Percentiles rank a stretch among this genome's conserved stretches.
These are phyloP conservation scores for Skeletonema costatum DNA, from an alignment of 108 stramenopile genomes.

Conservation along the genomic window DNA sequence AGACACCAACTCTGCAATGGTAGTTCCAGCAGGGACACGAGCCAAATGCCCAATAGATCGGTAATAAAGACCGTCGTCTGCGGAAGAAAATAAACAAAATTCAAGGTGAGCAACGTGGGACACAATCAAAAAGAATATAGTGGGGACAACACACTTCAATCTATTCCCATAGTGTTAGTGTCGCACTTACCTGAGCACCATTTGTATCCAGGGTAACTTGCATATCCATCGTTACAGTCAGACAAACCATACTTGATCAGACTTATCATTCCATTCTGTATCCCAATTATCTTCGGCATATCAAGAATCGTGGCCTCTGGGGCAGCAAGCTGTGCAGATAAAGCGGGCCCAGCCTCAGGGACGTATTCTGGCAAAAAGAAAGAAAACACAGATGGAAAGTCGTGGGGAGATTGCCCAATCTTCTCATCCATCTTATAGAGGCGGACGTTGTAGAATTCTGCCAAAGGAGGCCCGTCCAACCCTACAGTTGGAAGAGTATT, in stretches of 20 bases:
- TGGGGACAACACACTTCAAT: neutral
- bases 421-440: slow-evolving; percentile 17
- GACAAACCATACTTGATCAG: slow-evolving; percentile 59
- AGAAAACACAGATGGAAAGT: slow-evolving; percentile 53
- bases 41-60: slow-evolving; percentile 29
- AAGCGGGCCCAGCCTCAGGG: slow-evolving; percentile 37
- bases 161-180: neutral
- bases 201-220: slow-evolving; percentile 19
- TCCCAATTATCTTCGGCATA: slow-evolving; percentile 40
- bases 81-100: neutral
- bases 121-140: neutral
- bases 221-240: slow-evolving; percentile 49
- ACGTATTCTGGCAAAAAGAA: slow-evolving; percentile 58
- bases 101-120: neutral
- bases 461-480: slow-evolving; percentile 25
- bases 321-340: slow-evolving; percentile 19
- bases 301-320: slow-evolving; percentile 55
- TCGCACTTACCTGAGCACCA: neutral
- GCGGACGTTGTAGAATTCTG: slow-evolving; percentile 5
- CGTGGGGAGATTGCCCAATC: slow-evolving; percentile 48
- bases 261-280: slow-evolving; percentile 53
- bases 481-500: slow-evolving; percentile 19
- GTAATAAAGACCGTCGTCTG: slow-evolving; percentile 29
- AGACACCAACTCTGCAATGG: slow-evolving; percentile 38
- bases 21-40: slow-evolving; percentile 17